Percentiles rank a stretch among this genome's conserved stretches.
These are phyloP conservation scores for Atkinsonella texensis DNA, from an alignment of 2,329 filamentous ascomycete genomes.

Conservation along the genomic window DNA sequence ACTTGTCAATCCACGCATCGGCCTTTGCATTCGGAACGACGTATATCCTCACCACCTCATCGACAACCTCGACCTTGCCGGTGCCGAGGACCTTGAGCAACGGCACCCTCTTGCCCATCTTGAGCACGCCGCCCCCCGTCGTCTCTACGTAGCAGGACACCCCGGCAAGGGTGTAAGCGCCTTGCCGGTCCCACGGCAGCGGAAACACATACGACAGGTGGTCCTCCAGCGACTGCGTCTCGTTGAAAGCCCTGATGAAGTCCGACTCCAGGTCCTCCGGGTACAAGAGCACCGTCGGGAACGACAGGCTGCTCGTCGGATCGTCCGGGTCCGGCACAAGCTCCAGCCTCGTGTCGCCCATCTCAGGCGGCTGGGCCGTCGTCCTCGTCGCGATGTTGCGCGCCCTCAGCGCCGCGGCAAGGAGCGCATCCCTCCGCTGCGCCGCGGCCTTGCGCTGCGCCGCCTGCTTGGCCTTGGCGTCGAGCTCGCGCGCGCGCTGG, in stretches of 20 bases:
- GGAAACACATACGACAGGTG: conserved; percentile 82
- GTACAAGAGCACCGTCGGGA: conserved; percentile 78
- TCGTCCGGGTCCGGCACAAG: conserved; percentile 64
- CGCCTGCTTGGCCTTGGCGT: conserved; percentile 43
- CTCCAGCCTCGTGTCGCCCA: conserved; percentile 68
- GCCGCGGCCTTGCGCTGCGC: conserved; percentile 41
- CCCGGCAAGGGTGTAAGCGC: conserved; percentile 49
- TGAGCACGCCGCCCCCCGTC: conserved; percentile 63
- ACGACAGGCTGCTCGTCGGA: conserved; percentile 55
- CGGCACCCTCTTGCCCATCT: conserved; percentile 75
- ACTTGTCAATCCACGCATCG: conserved; percentile 68
- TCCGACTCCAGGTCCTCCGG: conserved; percentile 72
- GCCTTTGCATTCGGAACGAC: conserved; percentile 64
- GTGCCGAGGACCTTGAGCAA: conserved; percentile 62
- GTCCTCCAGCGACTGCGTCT: conserved; percentile 61
- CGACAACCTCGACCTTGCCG: conserved; percentile 76
- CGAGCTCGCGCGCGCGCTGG: conserved; percentile 41
- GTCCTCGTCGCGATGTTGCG: conserved; percentile 56
- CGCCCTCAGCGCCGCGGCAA: conserved; percentile 54
- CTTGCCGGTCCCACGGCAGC: conserved; percentile 66
- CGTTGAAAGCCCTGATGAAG: conserved; percentile 78
- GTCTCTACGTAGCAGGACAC: conserved; percentile 93
- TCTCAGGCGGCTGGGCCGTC: conserved; percentile 65
- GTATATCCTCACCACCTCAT: conserved; percentile 72
- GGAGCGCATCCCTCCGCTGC: conserved; percentile 44